Evolutionary conservation across 2,329 filamentous ascomycete genomes (phyloP).

Genomic region (Decorospora gaudefroyi): DNA sequence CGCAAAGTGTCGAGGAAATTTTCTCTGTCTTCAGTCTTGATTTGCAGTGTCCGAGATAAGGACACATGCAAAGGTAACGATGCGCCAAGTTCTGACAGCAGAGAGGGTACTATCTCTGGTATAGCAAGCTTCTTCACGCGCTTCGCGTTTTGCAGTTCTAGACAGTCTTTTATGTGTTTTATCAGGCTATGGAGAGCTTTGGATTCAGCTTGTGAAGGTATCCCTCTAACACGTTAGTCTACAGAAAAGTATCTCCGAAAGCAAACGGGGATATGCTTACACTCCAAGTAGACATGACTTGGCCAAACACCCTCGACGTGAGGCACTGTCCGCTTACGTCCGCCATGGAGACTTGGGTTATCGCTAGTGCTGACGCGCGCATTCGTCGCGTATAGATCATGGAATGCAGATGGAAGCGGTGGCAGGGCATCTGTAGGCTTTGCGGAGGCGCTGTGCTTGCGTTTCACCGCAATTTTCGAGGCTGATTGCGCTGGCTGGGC

Average conservation of each 20-base stretch:
- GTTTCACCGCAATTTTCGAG: constrained; percentile 31
- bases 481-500: constrained; percentile 16
- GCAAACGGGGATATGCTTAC: constrained; percentile 58
- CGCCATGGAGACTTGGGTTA: constrained; percentile 82
- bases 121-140: constrained; percentile 31
- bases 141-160: constrained; percentile 25
- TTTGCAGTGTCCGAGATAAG: constrained; percentile 77
- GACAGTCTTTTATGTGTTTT: constrained; percentile 27
- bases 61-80: constrained; percentile 87
- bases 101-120: constrained; percentile 64
- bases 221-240: constrained; percentile 45
- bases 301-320: constrained; percentile 92
- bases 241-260: constrained; percentile 17
- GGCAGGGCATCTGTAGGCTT: constrained; percentile 56
- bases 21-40: constrained; percentile 73
- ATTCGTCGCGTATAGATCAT: constrained; percentile 85
- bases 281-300: constrained; percentile 89
- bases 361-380: constrained; percentile 77
- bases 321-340: constrained; percentile 78
- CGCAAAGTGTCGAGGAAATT: constrained; percentile 64
- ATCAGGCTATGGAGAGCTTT: constrained; percentile 37
- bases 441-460: constrained; percentile 34
- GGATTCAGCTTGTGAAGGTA: constrained; percentile 45
- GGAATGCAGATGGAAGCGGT: constrained; percentile 78
- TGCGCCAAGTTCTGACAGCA: constrained; percentile 76